Conservation (phyloP, 495 filamentous ascomycete species). For the Sordaria brevicollis region DNA sequence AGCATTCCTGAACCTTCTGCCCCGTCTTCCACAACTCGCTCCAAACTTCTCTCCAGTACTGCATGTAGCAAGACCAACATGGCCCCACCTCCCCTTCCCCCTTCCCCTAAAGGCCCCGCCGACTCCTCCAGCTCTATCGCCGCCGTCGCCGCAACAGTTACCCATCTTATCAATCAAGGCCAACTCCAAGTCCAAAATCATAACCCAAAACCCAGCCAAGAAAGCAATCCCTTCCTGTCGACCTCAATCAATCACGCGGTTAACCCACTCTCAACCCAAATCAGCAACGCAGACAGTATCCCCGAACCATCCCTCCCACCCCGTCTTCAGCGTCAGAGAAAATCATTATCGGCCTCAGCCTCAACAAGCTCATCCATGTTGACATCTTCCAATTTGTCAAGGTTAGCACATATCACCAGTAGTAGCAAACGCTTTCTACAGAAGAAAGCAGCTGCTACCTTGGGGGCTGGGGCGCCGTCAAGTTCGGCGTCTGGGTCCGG, state of each 20-base stretch:
- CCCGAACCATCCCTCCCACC: background rate
- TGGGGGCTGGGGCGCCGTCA: background rate
- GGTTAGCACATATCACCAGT: background rate
- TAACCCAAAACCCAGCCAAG: too few relatives aligned
- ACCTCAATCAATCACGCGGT: too few relatives aligned
- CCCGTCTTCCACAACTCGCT: background rate
- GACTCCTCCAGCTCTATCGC: background rate
- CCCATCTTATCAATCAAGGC: too few relatives aligned
- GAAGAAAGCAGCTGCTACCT: background rate
- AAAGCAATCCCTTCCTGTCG: too few relatives aligned
- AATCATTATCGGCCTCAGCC: too few relatives aligned
- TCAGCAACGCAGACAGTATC: conserved; percentile 8
- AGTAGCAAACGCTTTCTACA: background rate
- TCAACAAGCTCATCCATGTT: background rate
- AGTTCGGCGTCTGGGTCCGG: background rate
- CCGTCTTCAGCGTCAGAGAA: background rate
- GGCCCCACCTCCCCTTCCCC: background rate
- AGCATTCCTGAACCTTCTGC: background rate
- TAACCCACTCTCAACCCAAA: conserved; percentile 1
- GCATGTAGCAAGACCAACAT: background rate
- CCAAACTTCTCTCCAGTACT: background rate
- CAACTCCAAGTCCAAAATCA: too few relatives aligned
- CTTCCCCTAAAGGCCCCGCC: background rate
- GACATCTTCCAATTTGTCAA: background rate
- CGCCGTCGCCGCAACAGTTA: background rate